Percentiles rank a stretch among this genome's conserved stretches.
Evolutionary conservation across 2,329 filamentous ascomycete species (phyloP).

Genomic region (Mollisiaceae sp.): DNA sequence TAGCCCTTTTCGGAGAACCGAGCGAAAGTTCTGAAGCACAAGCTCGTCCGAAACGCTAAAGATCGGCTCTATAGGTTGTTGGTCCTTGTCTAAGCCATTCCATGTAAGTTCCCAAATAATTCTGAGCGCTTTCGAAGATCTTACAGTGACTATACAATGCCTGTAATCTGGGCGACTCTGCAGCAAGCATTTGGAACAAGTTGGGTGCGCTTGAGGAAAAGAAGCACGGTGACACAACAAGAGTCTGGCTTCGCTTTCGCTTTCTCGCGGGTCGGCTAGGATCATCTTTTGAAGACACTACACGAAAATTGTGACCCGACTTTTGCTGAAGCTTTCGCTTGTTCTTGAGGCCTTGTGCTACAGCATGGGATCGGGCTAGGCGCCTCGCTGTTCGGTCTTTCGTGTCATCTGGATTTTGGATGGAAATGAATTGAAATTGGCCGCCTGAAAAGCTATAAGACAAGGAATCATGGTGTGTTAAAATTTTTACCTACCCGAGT

Average conservation of each 20-base stretch:
- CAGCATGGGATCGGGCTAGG: slow-evolving; percentile 42
- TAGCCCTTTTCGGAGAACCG: slow-evolving; percentile 43
- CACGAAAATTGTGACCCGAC: neutral
- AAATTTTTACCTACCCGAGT: no score
- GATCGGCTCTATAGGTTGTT: neutral
- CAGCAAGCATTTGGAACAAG: no score
- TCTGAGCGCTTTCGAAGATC: neutral
- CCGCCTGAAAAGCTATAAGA: slow-evolving; percentile 6
- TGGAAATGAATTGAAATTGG: slow-evolving; percentile 32
- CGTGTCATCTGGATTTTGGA: slow-evolving; percentile 31
- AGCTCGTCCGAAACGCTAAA: neutral
- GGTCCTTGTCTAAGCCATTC: neutral
- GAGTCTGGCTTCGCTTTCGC: neutral
- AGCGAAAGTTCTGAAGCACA: neutral
- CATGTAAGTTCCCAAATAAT: neutral
- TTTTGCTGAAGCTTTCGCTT: neutral
- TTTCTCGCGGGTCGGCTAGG: neutral
- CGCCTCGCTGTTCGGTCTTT: slow-evolving; percentile 34
- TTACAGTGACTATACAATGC: neutral
- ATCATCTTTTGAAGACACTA: neutral
- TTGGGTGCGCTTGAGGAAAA: neutral
- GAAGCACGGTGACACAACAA: neutral
- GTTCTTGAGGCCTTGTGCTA: slow-evolving; percentile 36
- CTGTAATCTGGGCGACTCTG: neutral
- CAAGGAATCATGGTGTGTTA: no score